Percentiles rank a stretch among this genome's conserved stretches.
Conservation (phyloP, 768 basidiomycete species). For the Lentinus tigrinus region DNA sequence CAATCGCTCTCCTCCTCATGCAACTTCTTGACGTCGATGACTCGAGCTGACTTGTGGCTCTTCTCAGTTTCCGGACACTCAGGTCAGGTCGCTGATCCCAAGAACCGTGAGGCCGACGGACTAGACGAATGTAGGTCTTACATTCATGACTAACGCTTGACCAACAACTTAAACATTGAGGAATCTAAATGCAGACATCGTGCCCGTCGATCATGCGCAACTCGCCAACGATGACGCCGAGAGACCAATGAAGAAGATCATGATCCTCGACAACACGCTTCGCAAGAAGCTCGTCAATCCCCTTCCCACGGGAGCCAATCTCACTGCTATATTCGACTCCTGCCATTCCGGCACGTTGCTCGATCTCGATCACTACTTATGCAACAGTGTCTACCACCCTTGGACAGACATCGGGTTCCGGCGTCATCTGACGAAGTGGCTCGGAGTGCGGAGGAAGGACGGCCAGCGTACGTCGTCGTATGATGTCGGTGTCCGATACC, state of each 20-base stretch:
- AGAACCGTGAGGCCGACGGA: constrained; percentile 21
- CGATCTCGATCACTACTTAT: constrained; percentile 26
- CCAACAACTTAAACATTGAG: too few species aligned
- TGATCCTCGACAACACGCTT: constrained; percentile 19
- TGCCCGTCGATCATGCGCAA: constrained; percentile 6
- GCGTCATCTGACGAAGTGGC: constrained; percentile 14
- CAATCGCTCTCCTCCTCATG: too few species aligned
- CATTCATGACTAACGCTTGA: too few species aligned
- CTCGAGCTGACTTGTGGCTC: neutral
- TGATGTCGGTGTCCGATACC: too few species aligned
- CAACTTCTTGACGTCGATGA: too few species aligned
- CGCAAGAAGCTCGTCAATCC: constrained; percentile 21
- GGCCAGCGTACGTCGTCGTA: neutral
- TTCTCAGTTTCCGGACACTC: constrained; percentile 26
- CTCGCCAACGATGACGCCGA: constrained; percentile 7
- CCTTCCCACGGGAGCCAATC: constrained; percentile 22
- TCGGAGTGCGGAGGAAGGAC: constrained; percentile 12
- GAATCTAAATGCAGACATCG: neutral
- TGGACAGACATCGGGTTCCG: constrained; percentile 23
- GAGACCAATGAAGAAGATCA: neutral
- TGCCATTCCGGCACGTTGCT: constrained; percentile 20
- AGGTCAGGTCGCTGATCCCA: constrained; percentile 15
- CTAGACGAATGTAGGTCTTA: constrained; percentile 23
- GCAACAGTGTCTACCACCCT: constrained; percentile 24
- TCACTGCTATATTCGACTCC: constrained; percentile 22